Base-by-base conservation (phyloP, 208 protist species). In the Angomonas deanei region DNA sequence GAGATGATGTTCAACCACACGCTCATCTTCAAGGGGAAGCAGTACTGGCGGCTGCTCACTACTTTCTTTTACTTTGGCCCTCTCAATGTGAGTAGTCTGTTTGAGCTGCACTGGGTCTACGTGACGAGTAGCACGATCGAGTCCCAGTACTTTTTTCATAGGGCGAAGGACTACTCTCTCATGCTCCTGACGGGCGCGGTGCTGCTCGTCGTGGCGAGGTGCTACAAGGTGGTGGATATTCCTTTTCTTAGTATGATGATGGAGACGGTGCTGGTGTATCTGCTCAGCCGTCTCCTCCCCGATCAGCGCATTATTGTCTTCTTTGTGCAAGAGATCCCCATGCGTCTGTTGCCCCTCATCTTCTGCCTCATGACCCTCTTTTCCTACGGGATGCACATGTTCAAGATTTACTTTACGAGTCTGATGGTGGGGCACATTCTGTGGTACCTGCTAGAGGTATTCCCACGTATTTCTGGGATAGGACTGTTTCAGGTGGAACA, bases 361-460 rank as follows among this genome's bases (percentile, higher is more conserved):
- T 82, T 78, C 42, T 38, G 86, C 17, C 8, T 76, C n/a, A 62
- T 91, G 23, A 68, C 63, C 13, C 48, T 75, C 0, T 33, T 64
- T 23, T 62, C 77, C 60, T 56, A 76, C 21, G 66, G 47, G 0
- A 17, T 61, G 0, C 64, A 63, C 4, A 61, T 66, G 19, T 36
- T 84, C 13, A 62, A 66, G 24, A 59, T 66, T 32, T 64, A 85
- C 11, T n/a, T 93, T 1, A 30, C 88, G 15, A 74, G 72, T 36
- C 76, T 75, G 38, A 5, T 80, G 38, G 71, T 92, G 24, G 89
- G 85, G 0, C 89, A 95, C 49, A 47, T 86, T 1, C 64, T 93
- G 42, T 95, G 85, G 80, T 95, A 87, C 57, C 50, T 92, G 13
- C 60, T 91, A 6, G 86, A 93, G 42, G 80, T 95, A n/a, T 88